A percentile compares a stretch with the other conserved stretches of the same genome.
phyloP scores from a whole-genome alignment of 2,329 filamentous ascomycete species.

The Rosellinia necatrix region DNA sequence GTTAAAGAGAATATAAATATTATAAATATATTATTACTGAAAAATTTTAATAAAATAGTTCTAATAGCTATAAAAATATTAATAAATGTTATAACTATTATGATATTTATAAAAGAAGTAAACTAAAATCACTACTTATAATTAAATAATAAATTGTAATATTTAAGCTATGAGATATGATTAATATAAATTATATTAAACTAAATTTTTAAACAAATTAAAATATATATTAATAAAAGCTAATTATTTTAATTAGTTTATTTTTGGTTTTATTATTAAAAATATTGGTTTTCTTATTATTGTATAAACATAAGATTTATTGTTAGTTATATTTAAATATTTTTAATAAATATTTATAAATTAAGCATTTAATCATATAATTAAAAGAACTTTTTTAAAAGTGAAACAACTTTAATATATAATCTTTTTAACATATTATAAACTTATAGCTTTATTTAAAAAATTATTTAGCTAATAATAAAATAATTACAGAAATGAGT shows the following conservation, averaged over 20 bases:
- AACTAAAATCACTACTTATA: neutral
- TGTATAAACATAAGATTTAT: neutral
- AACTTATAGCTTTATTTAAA: neutral
- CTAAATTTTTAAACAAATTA: neutral
- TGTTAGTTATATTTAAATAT: neutral
- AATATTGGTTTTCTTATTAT: neutral
- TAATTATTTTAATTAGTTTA: neutral
- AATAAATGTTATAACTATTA: neutral
- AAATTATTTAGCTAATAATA: neutral
- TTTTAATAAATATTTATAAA: neutral
- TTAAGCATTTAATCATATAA: neutral
- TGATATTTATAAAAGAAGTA: neutral
- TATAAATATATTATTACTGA: neutral
- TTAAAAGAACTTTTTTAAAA: neutral
- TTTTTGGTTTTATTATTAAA: neutral
- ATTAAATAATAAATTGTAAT: neutral
- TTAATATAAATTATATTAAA: neutral
- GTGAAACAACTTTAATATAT: neutral
- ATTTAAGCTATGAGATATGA: neutral
- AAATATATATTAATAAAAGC: neutral
- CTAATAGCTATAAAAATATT: neutral
- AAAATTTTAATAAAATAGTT: neutral
- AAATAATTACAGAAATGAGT: neutral
- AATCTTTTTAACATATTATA: neutral
- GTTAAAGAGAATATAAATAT: neutral